Evolutionary conservation across 768 basidiomycete genomes (phyloP).

Genomic region (Kondoa subrosea): DNA sequence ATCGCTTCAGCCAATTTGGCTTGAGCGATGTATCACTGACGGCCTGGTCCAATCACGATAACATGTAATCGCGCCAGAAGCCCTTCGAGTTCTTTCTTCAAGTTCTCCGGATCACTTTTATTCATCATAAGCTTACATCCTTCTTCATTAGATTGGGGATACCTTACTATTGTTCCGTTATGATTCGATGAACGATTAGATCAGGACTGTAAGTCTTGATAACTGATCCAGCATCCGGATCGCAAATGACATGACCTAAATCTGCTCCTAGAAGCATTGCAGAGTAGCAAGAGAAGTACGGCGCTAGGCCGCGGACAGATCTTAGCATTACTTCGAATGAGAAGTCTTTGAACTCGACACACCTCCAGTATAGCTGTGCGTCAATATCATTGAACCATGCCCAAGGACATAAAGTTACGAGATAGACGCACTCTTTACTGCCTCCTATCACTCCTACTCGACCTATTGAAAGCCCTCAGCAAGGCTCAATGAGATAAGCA

Average conservation of each 20-base stretch:
- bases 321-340: not conserved
- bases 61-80: conserved; percentile 76
- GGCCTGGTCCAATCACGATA: conserved; percentile 80
- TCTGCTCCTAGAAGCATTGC: conserved; percentile 49
- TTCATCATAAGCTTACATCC: no score
- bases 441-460: conserved; percentile 88
- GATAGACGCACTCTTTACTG: conserved; percentile 60
- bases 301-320: conserved; percentile 74
- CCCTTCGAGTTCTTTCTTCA: conserved; percentile 31
- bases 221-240: conserved; percentile 71
- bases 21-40: not conserved
- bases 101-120: conserved; percentile 33
- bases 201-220: conserved; percentile 95
- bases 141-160: conserved; percentile 23
- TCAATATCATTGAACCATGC: not conserved
- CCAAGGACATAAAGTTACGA: conserved; percentile 1
- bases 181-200: conserved; percentile 88
- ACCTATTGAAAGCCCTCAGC: conserved; percentile 36
- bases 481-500: conserved; percentile 1
- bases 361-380: not conserved
- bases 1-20: no score
- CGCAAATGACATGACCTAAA: conserved; percentile 82
- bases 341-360: not conserved
- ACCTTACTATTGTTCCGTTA: conserved; percentile 50
- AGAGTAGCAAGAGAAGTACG: conserved; percentile 84